Percentiles rank a stretch among this genome's conserved stretches.
Evolutionary conservation across 2,329 filamentous ascomycete species (phyloP).

Genomic region (Juglanconis juglandina): DNA sequence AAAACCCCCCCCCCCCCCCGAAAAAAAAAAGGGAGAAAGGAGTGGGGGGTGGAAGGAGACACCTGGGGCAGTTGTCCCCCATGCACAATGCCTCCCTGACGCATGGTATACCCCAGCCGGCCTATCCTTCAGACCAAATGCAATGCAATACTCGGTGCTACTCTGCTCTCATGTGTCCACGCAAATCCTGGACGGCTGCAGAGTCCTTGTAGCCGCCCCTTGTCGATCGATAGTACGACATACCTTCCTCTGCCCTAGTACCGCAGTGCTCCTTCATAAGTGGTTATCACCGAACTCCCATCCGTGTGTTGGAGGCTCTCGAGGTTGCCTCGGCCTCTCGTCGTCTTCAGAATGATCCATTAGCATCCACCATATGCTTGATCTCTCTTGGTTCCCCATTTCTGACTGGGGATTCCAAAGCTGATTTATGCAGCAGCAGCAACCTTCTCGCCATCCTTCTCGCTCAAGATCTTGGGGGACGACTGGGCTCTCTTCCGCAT

Average conservation of each 20-base stretch:
- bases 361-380: background rate
- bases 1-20: background rate
- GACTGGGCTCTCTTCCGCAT: constrained; percentile 51
- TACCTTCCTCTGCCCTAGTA: no score
- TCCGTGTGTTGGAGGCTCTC: no score
- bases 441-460: constrained; percentile 33
- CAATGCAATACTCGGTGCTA: constrained; percentile 1
- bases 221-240: background rate
- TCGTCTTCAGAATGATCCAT: no score
- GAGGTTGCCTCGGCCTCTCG: no score
- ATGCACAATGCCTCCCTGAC: background rate
- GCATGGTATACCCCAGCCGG: background rate
- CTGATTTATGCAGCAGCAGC: constrained; percentile 14
- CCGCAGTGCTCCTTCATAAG: no score
- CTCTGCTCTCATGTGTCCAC: background rate
- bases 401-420: background rate
- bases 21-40: background rate
- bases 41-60: background rate
- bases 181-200: background rate
- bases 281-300: no score
- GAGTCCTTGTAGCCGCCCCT: background rate
- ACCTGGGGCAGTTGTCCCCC: background rate
- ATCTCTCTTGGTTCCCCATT: background rate
- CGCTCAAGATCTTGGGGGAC: constrained; percentile 28
- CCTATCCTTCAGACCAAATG: background rate